Base-by-base conservation (phyloP, 257 asterid species). In the Przewalskia tangutica region DNA sequence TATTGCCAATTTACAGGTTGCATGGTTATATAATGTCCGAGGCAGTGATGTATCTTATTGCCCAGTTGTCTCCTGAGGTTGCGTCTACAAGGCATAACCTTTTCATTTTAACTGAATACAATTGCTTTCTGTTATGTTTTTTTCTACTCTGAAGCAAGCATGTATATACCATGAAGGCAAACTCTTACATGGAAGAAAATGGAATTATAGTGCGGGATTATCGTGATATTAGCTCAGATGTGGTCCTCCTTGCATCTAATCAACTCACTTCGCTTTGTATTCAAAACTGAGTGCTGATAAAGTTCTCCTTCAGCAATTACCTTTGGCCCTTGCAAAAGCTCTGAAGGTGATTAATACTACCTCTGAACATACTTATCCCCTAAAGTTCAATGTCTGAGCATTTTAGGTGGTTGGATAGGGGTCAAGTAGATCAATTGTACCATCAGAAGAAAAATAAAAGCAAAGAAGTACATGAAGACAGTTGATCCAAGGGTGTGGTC, bases 21-120 rank as follows among this genome's bases (percentile, higher is more conserved):
- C 97, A 6, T 94, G 99, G 99, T 82, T 95, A 71, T 95, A 91
- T 83, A 95, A 95, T 84, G 78, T 95, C 36, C 95, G 98, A 78
- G 99, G 98, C n/a, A 82, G 90, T 82, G 99, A 95, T 89, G 98
- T 95, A 77, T 78, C 95, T 63, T 93, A 91, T 82, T 86, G 77
- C 86, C 98, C 98, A 3, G 97, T 95, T 83, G 97, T 90, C 97
- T 60, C 76, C 95, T 65, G 95, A 95, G 99, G 99, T 94, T 85
- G 82, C 55, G 9, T 70, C 75, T 85, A 53, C 58, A 68, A 34
- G 20, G 80, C 84, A 62, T 50, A 77, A 48, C 38, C 55, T 42
- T n/a, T 46, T 46, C 42, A 46, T 46, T 71, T 46, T 71, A 71
- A 71, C 7, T 44, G n/a, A 44, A 82, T 54, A 67, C 62, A 64